A percentile compares a stretch with the other conserved stretches of the same genome.
Conservation (phyloP, 805 yeast genomes). For the Zygotorulaspora florentina region DNA sequence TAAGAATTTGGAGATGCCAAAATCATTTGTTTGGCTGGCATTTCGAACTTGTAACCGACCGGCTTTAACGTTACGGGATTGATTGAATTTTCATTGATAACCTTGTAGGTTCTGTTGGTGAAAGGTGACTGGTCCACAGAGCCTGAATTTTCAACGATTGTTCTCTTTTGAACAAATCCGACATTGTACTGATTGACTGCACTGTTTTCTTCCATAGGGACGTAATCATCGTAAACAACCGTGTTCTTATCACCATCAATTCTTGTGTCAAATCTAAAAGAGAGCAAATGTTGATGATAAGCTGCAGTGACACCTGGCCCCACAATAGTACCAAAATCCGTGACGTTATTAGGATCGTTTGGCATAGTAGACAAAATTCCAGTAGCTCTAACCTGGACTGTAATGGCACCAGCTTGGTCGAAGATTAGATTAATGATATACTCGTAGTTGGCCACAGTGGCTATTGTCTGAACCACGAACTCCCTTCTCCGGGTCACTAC, state of each 20-base stretch:
- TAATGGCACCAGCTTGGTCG: conserved; percentile 73
- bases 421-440: conserved; percentile 68
- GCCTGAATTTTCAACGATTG: conserved; percentile 65
- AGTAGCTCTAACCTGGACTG: conserved; percentile 77
- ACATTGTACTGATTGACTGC: conserved; percentile 60
- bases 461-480: conserved; percentile 73
- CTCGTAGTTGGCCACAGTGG: conserved; percentile 83
- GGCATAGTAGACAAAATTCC: conserved; percentile 86
- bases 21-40: conserved; percentile 75
- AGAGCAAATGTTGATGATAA: conserved; percentile 76
- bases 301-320: conserved; percentile 82
- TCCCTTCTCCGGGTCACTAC: conserved; percentile 75
- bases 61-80: conserved; percentile 68
- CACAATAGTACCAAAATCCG: conserved; percentile 67
- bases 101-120: conserved; percentile 69
- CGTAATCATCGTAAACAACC: conserved; percentile 65
- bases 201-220: conserved; percentile 52
- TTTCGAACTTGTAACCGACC: conserved; percentile 68
- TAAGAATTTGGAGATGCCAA: conserved; percentile 59
- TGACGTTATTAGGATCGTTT: conserved; percentile 60
- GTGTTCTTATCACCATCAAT: conserved; percentile 77
- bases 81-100: conserved; percentile 67
- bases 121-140: conserved; percentile 69
- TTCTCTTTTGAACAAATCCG: conserved; percentile 64
- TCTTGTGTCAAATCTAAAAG: conserved; percentile 78